phyloP scores from a whole-genome alignment of 805 yeast species.

The Nakazawaea anatomiae region DNA sequence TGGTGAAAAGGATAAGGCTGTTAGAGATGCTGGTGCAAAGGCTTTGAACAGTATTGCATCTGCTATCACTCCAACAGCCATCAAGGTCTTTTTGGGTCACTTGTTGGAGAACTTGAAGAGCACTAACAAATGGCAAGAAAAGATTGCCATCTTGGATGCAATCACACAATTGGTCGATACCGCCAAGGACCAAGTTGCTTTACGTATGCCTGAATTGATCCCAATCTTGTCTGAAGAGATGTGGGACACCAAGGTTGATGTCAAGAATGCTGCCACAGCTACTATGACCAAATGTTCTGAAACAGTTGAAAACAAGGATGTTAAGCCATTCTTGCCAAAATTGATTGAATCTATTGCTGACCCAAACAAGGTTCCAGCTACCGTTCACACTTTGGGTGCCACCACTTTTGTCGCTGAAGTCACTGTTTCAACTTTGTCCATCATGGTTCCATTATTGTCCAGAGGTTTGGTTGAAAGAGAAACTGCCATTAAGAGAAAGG shows the following conservation, averaged over 20 bases:
- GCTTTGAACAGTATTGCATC: conserved; percentile 75
- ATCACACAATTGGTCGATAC: conserved; percentile 84
- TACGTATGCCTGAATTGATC: conserved; percentile 99
- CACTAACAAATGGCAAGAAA: conserved; percentile 97
- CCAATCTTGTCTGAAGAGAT: conserved; percentile 98
- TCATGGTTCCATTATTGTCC: conserved; percentile 97
- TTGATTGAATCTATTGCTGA: conserved; percentile 94
- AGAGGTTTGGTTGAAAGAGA: conserved; percentile 99
- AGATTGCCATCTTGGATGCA: conserved; percentile 83
- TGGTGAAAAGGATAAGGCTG: conserved; percentile 85
- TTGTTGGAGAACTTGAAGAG: conserved; percentile 59
- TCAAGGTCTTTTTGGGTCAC: conserved; percentile 85
- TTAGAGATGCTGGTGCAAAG: conserved; percentile 65
- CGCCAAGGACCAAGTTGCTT: conserved; percentile 93
- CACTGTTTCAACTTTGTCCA: conserved; percentile 98
- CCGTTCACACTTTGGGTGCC: conserved; percentile 98
- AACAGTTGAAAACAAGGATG: conserved; percentile 99
- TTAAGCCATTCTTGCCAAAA: conserved; percentile 97
- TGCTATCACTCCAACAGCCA: conserved; percentile 87
- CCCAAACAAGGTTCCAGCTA: conserved; percentile 97
- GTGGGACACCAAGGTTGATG: conserved; percentile 99
- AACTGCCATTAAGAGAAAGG: conserved; percentile 98
- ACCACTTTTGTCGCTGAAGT: conserved; percentile 99
- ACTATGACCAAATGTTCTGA: conserved; percentile 96
- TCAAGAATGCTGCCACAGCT: conserved; percentile 91